phyloP scores from a whole-genome alignment of 371 early-diverging fungal genomes.

The Conidiobolus coronatus region DNA sequence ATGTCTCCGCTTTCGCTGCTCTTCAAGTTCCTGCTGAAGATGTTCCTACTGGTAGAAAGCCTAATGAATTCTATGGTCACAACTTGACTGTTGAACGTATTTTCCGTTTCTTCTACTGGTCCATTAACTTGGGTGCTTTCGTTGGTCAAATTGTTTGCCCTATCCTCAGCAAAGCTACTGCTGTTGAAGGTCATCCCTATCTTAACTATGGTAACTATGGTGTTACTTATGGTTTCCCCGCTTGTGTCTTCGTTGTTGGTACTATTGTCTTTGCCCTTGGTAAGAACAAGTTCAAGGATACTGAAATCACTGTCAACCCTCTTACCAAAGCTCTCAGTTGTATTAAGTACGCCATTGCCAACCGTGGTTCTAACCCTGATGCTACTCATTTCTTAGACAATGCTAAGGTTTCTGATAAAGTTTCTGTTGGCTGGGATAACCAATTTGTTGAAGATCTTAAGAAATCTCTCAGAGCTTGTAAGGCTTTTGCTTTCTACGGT shows the following conservation, averaged over 20 bases:
- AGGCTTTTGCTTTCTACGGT: conserved; percentile 43
- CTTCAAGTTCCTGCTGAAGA: conserved; percentile 25
- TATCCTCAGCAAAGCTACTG: too few relatives aligned
- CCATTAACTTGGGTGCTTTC: conserved; percentile 49
- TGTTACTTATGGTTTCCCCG: conserved; percentile 32
- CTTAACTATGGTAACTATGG: too few relatives aligned
- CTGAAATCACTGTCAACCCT: conserved; percentile 33
- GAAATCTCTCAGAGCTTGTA: conserved; percentile 33
- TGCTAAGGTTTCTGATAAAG: conserved; percentile 8
- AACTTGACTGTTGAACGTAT: conserved; percentile 24
- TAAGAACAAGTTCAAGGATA: conserved; percentile 25
- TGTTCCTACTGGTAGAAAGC: conserved; percentile 10
- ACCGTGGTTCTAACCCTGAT: conserved; percentile 16
- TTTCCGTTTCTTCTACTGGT: conserved; percentile 57
- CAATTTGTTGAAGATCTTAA: conserved; percentile 45
- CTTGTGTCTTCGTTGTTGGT: conserved; percentile 38
- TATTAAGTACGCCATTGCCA: conserved; percentile 22
- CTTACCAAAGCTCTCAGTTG: conserved; percentile 22
- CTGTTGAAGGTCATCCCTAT: too few relatives aligned
- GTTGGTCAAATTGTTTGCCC: conserved; percentile 9
- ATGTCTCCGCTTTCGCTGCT: conserved; percentile 44
- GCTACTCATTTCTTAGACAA: conserved; percentile 22
- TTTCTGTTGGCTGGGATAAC: too few relatives aligned
- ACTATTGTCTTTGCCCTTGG: conserved; percentile 28
- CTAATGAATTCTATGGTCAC: conserved; percentile 12